Evolutionary conservation across 441 rosid genomes (phyloP).

Genomic region (Theobroma grandiflorum): DNA sequence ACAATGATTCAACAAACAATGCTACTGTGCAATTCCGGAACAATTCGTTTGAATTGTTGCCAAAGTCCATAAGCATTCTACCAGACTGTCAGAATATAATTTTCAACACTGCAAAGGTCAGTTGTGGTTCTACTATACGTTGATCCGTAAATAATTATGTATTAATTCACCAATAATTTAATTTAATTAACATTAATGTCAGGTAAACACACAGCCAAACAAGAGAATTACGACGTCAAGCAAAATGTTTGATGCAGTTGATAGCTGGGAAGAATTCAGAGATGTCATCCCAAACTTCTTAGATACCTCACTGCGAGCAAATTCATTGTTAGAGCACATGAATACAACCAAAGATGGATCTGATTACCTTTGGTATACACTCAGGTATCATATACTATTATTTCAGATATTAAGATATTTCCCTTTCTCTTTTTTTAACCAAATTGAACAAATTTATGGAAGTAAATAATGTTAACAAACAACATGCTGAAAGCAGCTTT

Average conservation of each 20-base stretch:
- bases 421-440: not conserved
- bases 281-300: constrained; percentile 53
- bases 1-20: constrained; percentile 39
- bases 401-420: not conserved
- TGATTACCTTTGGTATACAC: constrained; percentile 77
- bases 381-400: constrained; percentile 43
- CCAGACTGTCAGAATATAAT: constrained; percentile 49
- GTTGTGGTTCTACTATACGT: not conserved
- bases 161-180: too few relatives aligned
- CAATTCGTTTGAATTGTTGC: constrained; percentile 46
- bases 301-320: constrained; percentile 45
- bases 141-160: too few relatives aligned
- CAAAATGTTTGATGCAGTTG: constrained; percentile 36
- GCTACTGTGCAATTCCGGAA: constrained; percentile 51
- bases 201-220: constrained; percentile 51
- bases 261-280: constrained; percentile 54
- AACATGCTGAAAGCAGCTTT: constrained; percentile 44
- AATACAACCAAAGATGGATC: constrained; percentile 63
- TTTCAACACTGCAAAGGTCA: constrained; percentile 67
- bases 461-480: not conserved
- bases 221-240: constrained; percentile 40
- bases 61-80: constrained; percentile 66
- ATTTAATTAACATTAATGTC: not conserved
- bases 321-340: constrained; percentile 62
- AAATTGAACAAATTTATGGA: not conserved